Conservation (phyloP, 2,329 filamentous ascomycete genomes). For the Neofusicoccum parvum region DNA sequence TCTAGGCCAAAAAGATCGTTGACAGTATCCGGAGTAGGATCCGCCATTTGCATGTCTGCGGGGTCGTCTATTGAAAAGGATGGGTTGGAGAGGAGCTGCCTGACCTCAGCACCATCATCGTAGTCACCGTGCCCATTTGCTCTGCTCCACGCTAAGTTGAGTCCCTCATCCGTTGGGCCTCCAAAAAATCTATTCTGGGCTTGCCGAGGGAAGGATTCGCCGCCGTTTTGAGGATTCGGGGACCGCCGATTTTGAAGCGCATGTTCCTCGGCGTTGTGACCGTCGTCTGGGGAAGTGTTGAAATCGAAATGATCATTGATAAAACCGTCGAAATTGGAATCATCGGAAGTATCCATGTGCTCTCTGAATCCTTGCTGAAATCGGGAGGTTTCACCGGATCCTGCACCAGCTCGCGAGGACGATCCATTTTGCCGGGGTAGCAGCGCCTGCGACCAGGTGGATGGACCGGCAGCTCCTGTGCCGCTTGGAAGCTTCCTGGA, state of each 20-base stretch:
- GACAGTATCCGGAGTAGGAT: constrained; percentile 13
- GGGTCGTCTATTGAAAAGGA: constrained; percentile 5
- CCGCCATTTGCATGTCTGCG: background rate
- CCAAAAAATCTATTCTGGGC: background rate
- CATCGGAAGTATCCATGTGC: background rate
- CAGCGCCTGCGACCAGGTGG: constrained; percentile 22
- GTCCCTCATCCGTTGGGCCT: background rate
- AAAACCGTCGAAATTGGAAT: constrained; percentile 3
- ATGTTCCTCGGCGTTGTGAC: no score
- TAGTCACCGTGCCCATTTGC: background rate
- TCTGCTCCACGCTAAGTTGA: no score
- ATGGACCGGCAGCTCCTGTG: constrained; percentile 10
- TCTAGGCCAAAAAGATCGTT: constrained; percentile 21
- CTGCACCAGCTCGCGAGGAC: constrained; percentile 6
- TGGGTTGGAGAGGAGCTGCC: constrained; percentile 23
- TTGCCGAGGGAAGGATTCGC: background rate
- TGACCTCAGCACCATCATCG: constrained; percentile 25
- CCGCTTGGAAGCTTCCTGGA: constrained; percentile 20
- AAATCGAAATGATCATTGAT: no score
- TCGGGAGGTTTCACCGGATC: background rate
- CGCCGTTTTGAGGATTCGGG: background rate
- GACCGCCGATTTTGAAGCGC: background rate
- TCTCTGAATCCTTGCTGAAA: constrained; percentile 12
- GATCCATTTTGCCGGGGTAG: constrained; percentile 19
- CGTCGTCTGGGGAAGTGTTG: no score